These are phyloP conservation scores for Xylariaceae sp. DNA, from an alignment of 2,329 filamentous ascomycete species.

Conservation along the genomic window DNA sequence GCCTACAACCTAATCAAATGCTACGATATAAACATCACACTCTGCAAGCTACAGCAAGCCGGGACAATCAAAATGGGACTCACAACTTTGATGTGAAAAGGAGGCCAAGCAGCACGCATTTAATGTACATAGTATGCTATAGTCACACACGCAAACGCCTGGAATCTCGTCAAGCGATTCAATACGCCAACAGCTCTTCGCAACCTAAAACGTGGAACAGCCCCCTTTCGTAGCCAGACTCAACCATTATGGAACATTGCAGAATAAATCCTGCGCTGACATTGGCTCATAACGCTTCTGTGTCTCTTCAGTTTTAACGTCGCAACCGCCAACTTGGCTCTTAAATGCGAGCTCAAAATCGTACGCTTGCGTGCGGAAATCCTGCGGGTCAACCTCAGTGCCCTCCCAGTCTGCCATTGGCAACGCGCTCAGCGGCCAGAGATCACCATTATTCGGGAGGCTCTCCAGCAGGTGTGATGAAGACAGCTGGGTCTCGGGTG, in stretches of 20 bases:
- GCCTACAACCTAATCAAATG: neutral
- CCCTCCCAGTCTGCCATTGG: conserved; percentile 66
- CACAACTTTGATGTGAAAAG: neutral
- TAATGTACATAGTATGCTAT: neutral
- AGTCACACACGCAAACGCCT: no score
- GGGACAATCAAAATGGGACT: neutral
- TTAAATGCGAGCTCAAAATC: conserved; percentile 59
- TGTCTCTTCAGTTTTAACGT: conserved; percentile 25
- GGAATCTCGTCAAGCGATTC: no score
- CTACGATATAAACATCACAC: neutral
- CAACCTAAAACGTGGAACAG: neutral
- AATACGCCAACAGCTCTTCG: neutral
- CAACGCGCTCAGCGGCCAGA: conserved; percentile 45
- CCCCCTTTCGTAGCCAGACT: neutral
- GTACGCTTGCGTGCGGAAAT: conserved; percentile 42
- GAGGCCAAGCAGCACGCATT: neutral
- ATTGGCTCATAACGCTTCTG: conserved; percentile 31
- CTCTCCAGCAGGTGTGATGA: conserved; percentile 49
- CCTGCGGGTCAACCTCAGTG: conserved; percentile 36
- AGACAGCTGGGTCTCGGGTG: conserved; percentile 38
- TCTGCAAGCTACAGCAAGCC: neutral
- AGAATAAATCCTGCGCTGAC: conserved; percentile 62
- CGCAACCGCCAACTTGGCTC: conserved; percentile 63
- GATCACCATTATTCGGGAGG: conserved; percentile 41
- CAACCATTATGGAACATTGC: conserved; percentile 38